phyloP scores from a whole-genome alignment of 2,329 filamentous ascomycete genomes.

The Trichoderma oligosporum region DNA sequence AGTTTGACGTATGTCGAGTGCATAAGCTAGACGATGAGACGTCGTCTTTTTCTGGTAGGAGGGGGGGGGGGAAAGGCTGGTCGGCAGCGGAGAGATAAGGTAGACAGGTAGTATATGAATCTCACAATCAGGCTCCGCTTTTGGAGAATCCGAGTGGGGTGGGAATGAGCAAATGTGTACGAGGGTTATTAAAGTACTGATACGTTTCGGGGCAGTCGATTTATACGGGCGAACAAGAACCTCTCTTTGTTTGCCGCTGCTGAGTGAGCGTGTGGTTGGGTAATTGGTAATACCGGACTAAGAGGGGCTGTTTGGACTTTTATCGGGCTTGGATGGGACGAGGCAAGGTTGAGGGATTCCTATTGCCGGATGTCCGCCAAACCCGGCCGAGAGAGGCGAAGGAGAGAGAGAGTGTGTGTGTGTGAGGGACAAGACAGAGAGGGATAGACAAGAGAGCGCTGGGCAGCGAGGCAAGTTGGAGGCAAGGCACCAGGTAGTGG shows the following conservation, averaged over 20 bases:
- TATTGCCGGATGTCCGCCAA: constrained; percentile 15
- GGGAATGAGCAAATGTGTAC: background rate
- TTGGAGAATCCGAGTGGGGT: constrained; percentile 15
- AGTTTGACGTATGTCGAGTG: background rate
- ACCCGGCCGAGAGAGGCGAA: constrained; percentile 4
- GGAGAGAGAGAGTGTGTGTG: background rate
- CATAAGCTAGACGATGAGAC: constrained; percentile 3
- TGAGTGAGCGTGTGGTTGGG: constrained; percentile 17
- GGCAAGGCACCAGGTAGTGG: background rate
- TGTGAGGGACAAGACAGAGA: too few relatives aligned
- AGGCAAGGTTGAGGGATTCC: constrained; percentile 3
- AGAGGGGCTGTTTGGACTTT: background rate
- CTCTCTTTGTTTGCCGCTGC: constrained; percentile 1
- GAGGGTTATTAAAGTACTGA: constrained; percentile 10
- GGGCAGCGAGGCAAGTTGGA: constrained; percentile 1
- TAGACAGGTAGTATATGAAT: constrained; percentile 19
- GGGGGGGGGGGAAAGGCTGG: constrained; percentile 4
- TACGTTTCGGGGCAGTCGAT: background rate
- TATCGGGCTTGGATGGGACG: background rate
- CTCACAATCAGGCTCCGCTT: constrained; percentile 17
- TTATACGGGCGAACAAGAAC: constrained; percentile 9
- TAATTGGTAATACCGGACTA: constrained; percentile 15
- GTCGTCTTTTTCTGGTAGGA: constrained; percentile 13
- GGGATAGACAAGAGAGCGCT: background rate
- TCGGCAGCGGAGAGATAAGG: constrained; percentile 12